phyloP scores from a whole-genome alignment of 495 filamentous ascomycete genomes.

The Margaritispora aquatica region DNA sequence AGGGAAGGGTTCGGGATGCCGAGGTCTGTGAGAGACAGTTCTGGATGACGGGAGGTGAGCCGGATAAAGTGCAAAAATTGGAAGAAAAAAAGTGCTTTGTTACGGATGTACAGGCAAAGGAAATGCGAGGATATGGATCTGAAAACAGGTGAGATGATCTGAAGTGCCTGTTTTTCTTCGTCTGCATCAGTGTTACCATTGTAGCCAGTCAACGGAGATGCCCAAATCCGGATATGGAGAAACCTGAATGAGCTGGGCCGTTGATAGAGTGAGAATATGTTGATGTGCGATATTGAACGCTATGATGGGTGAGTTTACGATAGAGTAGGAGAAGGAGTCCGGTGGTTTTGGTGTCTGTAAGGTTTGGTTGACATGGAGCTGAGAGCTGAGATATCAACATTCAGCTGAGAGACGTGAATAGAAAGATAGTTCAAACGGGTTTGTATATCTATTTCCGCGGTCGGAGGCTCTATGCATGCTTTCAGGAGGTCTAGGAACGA shows the following conservation, averaged over 20 bases:
- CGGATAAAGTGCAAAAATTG: neutral
- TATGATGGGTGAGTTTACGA: neutral
- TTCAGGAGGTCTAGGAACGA: neutral
- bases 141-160: neutral
- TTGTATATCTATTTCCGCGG: neutral
- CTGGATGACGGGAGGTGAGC: neutral
- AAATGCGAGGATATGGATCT: too few relatives aligned
- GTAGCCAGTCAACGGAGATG: neutral
- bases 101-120: too few relatives aligned
- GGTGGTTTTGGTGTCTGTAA: too few relatives aligned
- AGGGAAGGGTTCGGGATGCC: constrained; percentile 3
- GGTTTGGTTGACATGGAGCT: too few relatives aligned
- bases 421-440: too few relatives aligned
- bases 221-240: neutral
- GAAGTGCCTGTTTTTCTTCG: neutral
- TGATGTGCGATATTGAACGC: neutral
- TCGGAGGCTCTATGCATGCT: neutral
- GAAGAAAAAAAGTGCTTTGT: too few relatives aligned
- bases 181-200: neutral
- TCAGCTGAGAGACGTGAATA: too few relatives aligned
- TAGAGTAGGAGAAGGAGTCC: too few relatives aligned
- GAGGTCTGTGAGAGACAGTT: neutral
- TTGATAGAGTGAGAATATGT: too few relatives aligned
- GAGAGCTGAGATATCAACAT: neutral
- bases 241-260: neutral